Percentiles rank a stretch among this genome's conserved stretches.
phyloP scores from a whole-genome alignment of 2,329 filamentous ascomycete genomes.

The Helicocarpus griseus region DNA sequence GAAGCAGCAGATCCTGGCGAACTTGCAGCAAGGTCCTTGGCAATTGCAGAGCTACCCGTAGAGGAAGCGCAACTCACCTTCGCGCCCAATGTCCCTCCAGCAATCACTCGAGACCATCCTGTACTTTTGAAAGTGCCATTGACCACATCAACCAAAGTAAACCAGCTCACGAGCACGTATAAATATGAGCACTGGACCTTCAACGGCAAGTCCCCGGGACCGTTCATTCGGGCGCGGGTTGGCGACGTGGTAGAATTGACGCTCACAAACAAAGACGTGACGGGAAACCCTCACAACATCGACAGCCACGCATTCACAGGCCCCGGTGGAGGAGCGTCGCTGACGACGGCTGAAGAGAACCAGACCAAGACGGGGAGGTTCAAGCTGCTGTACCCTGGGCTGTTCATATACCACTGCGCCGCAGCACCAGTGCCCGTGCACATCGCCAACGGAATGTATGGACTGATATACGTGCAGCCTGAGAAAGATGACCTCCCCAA shows the following conservation, averaged over 20 bases:
- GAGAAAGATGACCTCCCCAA: slow-evolving; percentile 20
- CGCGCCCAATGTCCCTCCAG: slow-evolving; percentile 23
- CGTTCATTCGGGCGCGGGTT: slow-evolving; percentile 27
- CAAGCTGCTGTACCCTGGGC: slow-evolving; percentile 21
- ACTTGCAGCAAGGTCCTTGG: slow-evolving; percentile 2
- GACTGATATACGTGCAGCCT: slow-evolving; percentile 28
- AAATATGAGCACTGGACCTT: slow-evolving; percentile 31
- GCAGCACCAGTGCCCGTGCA: slow-evolving; percentile 28
- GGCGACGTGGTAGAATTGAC: slow-evolving; percentile 25
- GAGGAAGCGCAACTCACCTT: slow-evolving; percentile 22
- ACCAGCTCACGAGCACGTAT: slow-evolving; percentile 24
- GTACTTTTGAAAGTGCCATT: slow-evolving; percentile 24
- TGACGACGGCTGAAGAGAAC: slow-evolving; percentile 25
- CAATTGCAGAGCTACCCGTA: slow-evolving; percentile 16
- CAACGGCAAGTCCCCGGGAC: slow-evolving; percentile 24
- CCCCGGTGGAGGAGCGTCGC: slow-evolving; percentile 23
- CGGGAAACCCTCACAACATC: slow-evolving; percentile 29
- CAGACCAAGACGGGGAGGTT: slow-evolving; percentile 25
- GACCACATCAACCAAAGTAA: slow-evolving; percentile 18
- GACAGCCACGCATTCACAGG: slow-evolving; percentile 28
- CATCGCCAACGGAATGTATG: slow-evolving; percentile 31
- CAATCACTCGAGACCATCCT: slow-evolving; percentile 22
- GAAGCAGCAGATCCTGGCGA: background rate
- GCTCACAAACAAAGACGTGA: slow-evolving; percentile 24
- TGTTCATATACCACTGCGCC: slow-evolving; percentile 28